Base-by-base conservation (phyloP, 2,329 filamentous ascomycete species). In the Ophiostoma ulmi region DNA sequence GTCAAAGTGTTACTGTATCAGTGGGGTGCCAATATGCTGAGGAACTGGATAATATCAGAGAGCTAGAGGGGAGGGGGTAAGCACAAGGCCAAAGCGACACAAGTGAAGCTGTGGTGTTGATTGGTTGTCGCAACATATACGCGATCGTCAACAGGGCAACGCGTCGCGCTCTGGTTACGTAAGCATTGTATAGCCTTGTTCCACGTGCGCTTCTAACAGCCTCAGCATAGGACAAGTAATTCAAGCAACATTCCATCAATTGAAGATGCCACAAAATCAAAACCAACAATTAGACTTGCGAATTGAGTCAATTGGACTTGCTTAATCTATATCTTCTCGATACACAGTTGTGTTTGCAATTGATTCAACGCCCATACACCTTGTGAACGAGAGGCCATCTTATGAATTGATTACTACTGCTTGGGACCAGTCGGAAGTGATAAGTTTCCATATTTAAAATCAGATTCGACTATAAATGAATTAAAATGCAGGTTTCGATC, bases 81-180 rank as follows among this genome's bases (percentile, higher is more conserved):
- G 31, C 20, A 5, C 5, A 55, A 55, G 52, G 38, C 26, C 22
- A 31, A 31, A 39, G 38, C 38, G 58, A 5, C 20, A 17, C 48
- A 48, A 68, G 6, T 41, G 64, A 69, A 31, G 61, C 39, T 20
- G 66, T 61, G n/a, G 26, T 68, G 65, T 39, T 70, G 70, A 70
- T 71, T 71, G 70, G 70, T 64, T 44, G 68, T 31, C 2, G 1
- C 10, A 10, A 52, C 41, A 64, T 64, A 41, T 66, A 69, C 71
- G 69, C 67, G 69, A 70, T 67, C 38, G 71, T 72, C 67, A 67
- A 58, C 36, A 20, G 35, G 64, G 67, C 69, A 72, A 72, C 71
- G 70, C 70, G 70, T 58, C n/a, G 44, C 36, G 63, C 26, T 10
- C 36, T 22, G 52, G 10, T 63, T 61, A 67, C n/a, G 65, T 67